phyloP scores from a whole-genome alignment of 495 filamentous ascomycete genomes.

The Tuber aestivum region DNA sequence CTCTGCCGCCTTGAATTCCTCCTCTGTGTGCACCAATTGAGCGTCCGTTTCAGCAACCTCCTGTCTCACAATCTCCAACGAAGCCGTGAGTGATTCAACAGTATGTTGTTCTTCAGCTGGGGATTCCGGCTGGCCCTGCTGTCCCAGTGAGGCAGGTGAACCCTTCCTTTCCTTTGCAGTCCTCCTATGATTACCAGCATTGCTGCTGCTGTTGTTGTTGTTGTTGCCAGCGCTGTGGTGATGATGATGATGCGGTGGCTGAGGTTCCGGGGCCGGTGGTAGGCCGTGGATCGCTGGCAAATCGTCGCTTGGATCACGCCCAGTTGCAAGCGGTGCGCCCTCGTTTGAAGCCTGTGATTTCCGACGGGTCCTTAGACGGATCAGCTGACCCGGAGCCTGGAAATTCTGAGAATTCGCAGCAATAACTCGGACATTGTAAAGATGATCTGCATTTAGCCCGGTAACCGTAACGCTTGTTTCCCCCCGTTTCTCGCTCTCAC shows the following conservation, averaged over 20 bases:
- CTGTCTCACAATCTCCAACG: slow-evolving; percentile 62
- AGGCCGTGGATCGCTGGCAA: slow-evolving; percentile 27
- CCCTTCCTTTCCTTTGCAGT: slow-evolving; percentile 55
- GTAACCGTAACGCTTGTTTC: slow-evolving; percentile 87
- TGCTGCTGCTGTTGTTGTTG: slow-evolving; percentile 22
- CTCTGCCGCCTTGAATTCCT: slow-evolving; percentile 63
- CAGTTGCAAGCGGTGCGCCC: neutral
- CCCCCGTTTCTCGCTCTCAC: slow-evolving; percentile 68
- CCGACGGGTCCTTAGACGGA: slow-evolving; percentile 61
- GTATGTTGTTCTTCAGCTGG: slow-evolving; percentile 45
- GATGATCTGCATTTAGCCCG: slow-evolving; percentile 74
- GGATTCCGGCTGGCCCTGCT: slow-evolving; percentile 47
- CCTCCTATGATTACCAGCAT: slow-evolving; percentile 12
- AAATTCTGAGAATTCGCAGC: slow-evolving; percentile 85
- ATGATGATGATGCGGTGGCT: slow-evolving; percentile 30
- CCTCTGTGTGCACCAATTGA: slow-evolving; percentile 59
- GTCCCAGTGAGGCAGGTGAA: slow-evolving; percentile 58
- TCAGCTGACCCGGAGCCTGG: slow-evolving; percentile 75
- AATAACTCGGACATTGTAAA: slow-evolving; percentile 87
- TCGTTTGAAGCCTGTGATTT: slow-evolving; percentile 23
- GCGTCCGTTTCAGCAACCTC: slow-evolving; percentile 59
- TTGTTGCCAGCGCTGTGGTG: slow-evolving; percentile 58
- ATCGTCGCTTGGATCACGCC: slow-evolving; percentile 44
- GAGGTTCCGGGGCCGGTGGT: slow-evolving; percentile 20
- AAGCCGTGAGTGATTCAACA: slow-evolving; percentile 60